Base-by-base conservation (phyloP, 805 yeast genomes). In the Barnettozyma pratensis region DNA sequence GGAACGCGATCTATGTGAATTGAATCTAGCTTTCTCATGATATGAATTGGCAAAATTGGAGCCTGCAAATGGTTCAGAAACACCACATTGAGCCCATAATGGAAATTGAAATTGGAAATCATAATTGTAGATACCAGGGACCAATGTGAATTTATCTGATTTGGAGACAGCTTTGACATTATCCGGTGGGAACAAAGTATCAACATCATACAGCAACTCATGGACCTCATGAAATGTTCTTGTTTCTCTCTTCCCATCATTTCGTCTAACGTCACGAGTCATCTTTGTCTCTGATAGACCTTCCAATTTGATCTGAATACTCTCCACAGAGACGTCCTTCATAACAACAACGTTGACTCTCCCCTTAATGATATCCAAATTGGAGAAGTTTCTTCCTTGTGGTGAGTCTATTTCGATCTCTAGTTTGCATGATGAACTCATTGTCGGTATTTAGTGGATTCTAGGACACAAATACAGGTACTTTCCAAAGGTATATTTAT, bases 121-220 rank as follows among this genome's bases (percentile, higher is more conserved):
- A 51, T 75, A 77, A 1, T 64, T 58, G 56, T 79, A 77, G 27
- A 67, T 70, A 0, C 83, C 83, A 0, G 81, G 77, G 1, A 39
- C 45, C 31, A 57, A 39, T 5, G 58, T 55, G 49, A 54, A 57
- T 25, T 50, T 49, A 49, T 69, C 69, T 6, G 73, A 65, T 40
- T 57, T 64, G 31, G 75, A 65, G 1, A 74, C 77, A 44, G 65
- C 60, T 25, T 78, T 58, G n/a, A 76, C 68, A 45, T 76, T 73
- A 9, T 65, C 68, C 0, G 83, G 78, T 3, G 83, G 83, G 49
- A 78, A 78, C 28, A 78, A 77, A 1, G 76, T 68, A 30, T 55
- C 47, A 2, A 78, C 69, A 46, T 77, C 79, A 54, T 77, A 77
- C 26, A 78, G 63, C n/a, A 78, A 62, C 49, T 70, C 69, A 56